Evolutionary conservation across 1,284 basidiomycete species (phyloP), one percentile per base, ranked within the genome.

Genomic region (Ceratobasidium sp.): DNA sequence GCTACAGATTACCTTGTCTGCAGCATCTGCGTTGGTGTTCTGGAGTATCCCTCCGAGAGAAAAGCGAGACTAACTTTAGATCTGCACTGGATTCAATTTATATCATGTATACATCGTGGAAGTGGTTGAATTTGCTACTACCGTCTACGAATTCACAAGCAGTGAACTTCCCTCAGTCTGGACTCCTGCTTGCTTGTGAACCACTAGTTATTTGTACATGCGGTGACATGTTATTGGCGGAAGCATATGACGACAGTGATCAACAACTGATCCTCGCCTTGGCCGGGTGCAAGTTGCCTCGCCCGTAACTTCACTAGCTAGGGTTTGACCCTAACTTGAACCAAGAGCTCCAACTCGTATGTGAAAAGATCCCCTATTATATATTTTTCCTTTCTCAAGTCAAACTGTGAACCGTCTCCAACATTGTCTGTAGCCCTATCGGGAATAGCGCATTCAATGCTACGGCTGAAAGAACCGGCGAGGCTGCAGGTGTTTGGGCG

Each of bases 401-500:
- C 55, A 36, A 34, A 10, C 55, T 39, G 18, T 18, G 30, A 30
- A 53, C 1, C 30, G 28, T 10, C 1, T 12, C 12, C 23, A 30
- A 26, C 3, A 16, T 32, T 58, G 8, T n/a, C 9, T 5, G 4
- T 21, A n/a, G 34, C 26, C 28, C 34, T 32, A 2, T 57, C 30
- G n/a, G 26, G 55, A 36, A 67, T 67, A 50, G 62, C 62, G 23
- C 55, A 52, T 21, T 53, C 62, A 18, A 67, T 48, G 30, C 23
- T 67, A 21, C 48, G 62, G 34, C 50, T 67, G 3, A 48, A 48
- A 23, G 62, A 67, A 36, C 62, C 62, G 26, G 34, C 62, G 12
- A 48, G 62, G 18, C 50, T 67, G 18, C 62, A 67, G 23, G 62
- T 67, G 3, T 67, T 67, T 55, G 36, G 62, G 16, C 46, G 62